Evolutionary conservation across 2,329 filamentous ascomycete genomes (phyloP), one percentile per base, ranked within the genome.

Genomic region (Dothidotthia symphoricarpi): DNA sequence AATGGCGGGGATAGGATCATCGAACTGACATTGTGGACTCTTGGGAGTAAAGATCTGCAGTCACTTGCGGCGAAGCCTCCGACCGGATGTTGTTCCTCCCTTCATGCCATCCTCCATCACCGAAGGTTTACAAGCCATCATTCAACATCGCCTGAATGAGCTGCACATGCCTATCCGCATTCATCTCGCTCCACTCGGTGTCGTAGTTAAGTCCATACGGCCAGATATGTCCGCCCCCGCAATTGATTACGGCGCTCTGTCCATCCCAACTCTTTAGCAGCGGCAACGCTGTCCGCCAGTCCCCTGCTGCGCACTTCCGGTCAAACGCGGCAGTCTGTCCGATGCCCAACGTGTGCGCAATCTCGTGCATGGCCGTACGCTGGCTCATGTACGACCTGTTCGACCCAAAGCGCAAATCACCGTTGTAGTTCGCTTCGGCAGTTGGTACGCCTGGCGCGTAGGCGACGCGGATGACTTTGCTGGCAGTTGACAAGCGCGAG

Each of bases 151-250:
- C 61, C 29, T 60, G 36, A 12, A 64, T 47, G 33, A 65, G 39
- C 43, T 54, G 47, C 19, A 65, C 61, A 59, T 65, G 59, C 10
- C 61, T 41, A 34, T 64, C 45, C 10, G 43, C 61, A 49, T 65
- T 64, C 19, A 55, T 63, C 49, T 63, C 59, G 32, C 59, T 63
- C 61, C 57, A 61, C 38, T 65, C 61, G 3, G 31, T 63, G 1
- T 65, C 61, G 30, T 62, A 65, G 22, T 65, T 64, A 33, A 65
- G 35, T 2, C 61, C 61, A 50, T 65, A 64, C 5, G 60, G 60
- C 60, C 61, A 65, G 25, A 65, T 58, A 26, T 65, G 60, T 0
- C 34, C 14, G 2, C 61, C 59, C 5, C 60, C 61, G 45, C 61
- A 65, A 16, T 41, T 65, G 16, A 65, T 64, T 36, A 52, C 55